These are phyloP conservation scores for Marsdenia floribunda DNA, from an alignment of 257 asterid genomes.

Conservation along the genomic window DNA sequence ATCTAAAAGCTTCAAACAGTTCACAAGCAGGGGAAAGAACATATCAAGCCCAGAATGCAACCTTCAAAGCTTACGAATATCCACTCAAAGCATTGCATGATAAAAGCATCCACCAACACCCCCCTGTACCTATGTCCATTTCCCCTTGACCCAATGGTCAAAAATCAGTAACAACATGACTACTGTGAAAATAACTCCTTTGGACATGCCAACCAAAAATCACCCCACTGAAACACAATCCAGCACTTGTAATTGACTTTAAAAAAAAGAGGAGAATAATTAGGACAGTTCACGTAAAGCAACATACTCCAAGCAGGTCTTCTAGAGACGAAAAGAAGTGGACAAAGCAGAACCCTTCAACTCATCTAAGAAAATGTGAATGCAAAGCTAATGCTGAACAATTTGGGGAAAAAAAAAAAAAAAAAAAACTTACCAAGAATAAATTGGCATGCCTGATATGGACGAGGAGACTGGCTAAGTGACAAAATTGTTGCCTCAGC, in stretches of 20 bases:
- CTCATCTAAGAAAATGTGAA: neutral
- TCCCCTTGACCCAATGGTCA: neutral
- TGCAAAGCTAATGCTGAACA: slow-evolving; percentile 12
- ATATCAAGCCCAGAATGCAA: neutral
- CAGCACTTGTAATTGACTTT: neutral
- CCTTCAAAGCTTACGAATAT: neutral
- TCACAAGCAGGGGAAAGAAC: neutral
- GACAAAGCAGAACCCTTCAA: neutral
- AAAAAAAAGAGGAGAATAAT: neutral
- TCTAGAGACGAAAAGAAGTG: neutral
- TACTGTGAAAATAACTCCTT: neutral
- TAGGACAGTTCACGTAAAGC: neutral
- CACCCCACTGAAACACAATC: neutral
- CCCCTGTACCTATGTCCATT: neutral
- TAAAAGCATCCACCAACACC: neutral
- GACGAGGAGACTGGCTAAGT: slow-evolving; percentile 65
- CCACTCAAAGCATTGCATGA: neutral
- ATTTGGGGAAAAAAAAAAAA: neutral
- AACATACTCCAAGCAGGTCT: neutral
- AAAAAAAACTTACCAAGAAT: slow-evolving; percentile 61
- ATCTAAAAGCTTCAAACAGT: neutral
- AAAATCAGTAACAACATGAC: neutral
- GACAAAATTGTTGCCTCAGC: slow-evolving; percentile 83
- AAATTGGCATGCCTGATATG: slow-evolving; percentile 82
- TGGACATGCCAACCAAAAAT: neutral